Evolutionary conservation across 352 stramenopile genomes (phyloP), one percentile per base, ranked within the genome.

Genomic region (Phytopythium litorale): DNA sequence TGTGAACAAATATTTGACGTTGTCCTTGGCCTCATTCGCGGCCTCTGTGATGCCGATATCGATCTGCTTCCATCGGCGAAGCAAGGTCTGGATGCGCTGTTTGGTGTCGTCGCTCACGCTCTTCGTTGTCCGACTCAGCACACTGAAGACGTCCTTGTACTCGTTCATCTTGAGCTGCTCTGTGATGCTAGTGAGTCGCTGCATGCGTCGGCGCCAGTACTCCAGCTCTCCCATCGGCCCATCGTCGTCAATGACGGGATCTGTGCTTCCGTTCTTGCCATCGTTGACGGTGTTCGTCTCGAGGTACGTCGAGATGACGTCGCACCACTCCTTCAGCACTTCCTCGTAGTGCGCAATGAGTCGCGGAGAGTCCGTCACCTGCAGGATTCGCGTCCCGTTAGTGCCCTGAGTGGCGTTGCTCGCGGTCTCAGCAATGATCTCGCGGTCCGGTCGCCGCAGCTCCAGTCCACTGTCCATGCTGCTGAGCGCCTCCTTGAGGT

Each of bases 1-100:
- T 33, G 97, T 99, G 67, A 98, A 98, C 11, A 99, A 75, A 70
- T 99, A 99, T 73, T 99, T 99, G 46, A 98, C 92, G 73, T 99
- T 99, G 75, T 99, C 97, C 68, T 99, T 99, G 48, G 97, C 97
- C 75, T 99, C 97, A 63, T 99, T 99, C 5, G 96, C 95, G 0
- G 96, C 91, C 75, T 99, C 97, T 0, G 96, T 99, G 70, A 99
- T 98, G 43, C 97, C 94, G 64, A 99, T 98, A 65, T 99, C 97
- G 55, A 99, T 98, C 70, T 98, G 92, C 63, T 98, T 98, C 97
- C 97, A 99, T n/a, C 96, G 79, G 18, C 92, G 85, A 9, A 99
- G 70, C 30, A 98, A 74, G 18, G 82, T 92, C 62, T 98, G 92
- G 40, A 98, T 96, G 53, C 96, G 97, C 60, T 97, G 88, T 65